Evolutionary conservation across 495 filamentous ascomycete species (phyloP).

Genomic region (Tetracladium setigerum): DNA sequence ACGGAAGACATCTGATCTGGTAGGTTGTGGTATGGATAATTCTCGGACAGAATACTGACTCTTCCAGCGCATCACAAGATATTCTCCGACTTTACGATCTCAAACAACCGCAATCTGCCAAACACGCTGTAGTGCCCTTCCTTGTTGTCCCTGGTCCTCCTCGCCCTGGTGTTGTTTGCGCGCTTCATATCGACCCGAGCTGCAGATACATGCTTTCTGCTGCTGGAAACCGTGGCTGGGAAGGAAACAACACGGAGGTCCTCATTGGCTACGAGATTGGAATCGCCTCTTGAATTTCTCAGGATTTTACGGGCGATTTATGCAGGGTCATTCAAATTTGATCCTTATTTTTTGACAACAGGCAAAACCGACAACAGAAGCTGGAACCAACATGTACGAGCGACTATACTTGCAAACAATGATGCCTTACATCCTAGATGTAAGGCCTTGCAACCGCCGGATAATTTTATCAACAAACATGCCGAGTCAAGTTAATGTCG

Average conservation of each 20-base stretch:
- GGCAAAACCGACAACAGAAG: too few relatives aligned
- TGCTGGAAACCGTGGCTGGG: slow-evolving; percentile 91
- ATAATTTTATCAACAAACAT: too few relatives aligned
- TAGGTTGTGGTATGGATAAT: slow-evolving; percentile 28
- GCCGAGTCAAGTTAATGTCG: too few relatives aligned
- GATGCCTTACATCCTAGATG: too few relatives aligned
- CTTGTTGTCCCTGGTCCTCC: slow-evolving; percentile 90
- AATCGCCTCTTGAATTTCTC: slow-evolving; percentile 19
- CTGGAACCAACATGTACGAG: too few relatives aligned
- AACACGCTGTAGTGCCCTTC: slow-evolving; percentile 81
- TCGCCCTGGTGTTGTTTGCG: slow-evolving; percentile 78
- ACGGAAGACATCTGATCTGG: slow-evolving; percentile 89
- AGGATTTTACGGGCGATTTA: too few relatives aligned
- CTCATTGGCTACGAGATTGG: slow-evolving; percentile 91
- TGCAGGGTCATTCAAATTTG: too few relatives aligned
- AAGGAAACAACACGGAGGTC: slow-evolving; percentile 86
- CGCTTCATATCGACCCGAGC: slow-evolving; percentile 77
- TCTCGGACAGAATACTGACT: background rate
- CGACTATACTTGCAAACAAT: too few relatives aligned
- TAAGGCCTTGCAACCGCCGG: too few relatives aligned
- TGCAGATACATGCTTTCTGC: slow-evolving; percentile 86
- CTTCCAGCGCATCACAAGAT: slow-evolving; percentile 73
- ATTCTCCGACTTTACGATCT: slow-evolving; percentile 91
- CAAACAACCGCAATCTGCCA: slow-evolving; percentile 53
- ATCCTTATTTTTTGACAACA: too few relatives aligned